Evolutionary conservation across 345 rosid genomes (phyloP), one percentile per base, ranked within the genome.

Genomic region (Rhizophora mangle): DNA sequence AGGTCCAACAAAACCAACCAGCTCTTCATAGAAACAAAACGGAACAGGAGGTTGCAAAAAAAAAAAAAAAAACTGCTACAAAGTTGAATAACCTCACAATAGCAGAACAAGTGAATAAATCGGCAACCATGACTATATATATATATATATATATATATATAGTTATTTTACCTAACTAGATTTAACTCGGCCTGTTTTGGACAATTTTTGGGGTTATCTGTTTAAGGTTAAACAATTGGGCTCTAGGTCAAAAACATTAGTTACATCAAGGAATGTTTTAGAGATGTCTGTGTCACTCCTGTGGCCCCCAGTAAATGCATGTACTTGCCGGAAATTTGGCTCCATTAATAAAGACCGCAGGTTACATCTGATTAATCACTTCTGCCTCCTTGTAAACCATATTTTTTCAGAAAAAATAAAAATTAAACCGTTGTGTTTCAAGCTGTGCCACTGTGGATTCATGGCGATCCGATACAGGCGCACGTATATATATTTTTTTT

Each of bases 161-260:
- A 10, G 6, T 36, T 18, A 20, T 3, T 20, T 20, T 8, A 9
- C n/a, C 0, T 32, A 18, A 32, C 6, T 6, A 19, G 60, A 19
- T 6, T 16, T 26, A 43, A 43, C 16, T 34, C 62, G 8, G 34
- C 24, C 60, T 7, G 34, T 31, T 31, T 62, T 61, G 73, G 61
- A 27, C 30, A 59, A 70, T 49, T 68, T 46, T 29, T 47, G 60
- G 43, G 30, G 43, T 43, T 56, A n/a, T 46, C 55, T 59, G 19
- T 55, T 69, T 69, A 69, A 30, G 72, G 72, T 30, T 60, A 62
- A 69, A 46, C 49, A 13, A 56, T 37, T 39, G 26, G 31, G 56
- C 56, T 57, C 2, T 24, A 13, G n/a, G 39, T 13, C 6, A 39
- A 49, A 32, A 24, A 52, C 51, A 34, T 61, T 18, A 70, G 3